Evolutionary conservation across 345 rosid genomes (phyloP).

Genomic region (Lepidium aucheri): DNA sequence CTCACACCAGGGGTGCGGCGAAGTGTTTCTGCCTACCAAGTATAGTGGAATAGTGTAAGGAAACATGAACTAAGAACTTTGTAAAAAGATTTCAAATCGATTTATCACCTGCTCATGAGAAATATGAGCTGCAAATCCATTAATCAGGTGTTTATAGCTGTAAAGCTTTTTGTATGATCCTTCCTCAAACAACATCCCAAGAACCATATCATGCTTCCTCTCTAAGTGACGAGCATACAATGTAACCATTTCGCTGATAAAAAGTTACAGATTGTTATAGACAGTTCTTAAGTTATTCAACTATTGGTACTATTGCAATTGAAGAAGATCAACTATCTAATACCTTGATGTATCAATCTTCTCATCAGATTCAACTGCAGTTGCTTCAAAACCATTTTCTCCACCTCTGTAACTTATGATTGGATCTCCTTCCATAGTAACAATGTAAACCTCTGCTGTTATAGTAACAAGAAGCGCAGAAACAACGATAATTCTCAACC

Average conservation of each 20-base stretch:
- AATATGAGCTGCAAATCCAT: slow-evolving; percentile 87
- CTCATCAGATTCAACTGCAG: slow-evolving; percentile 82
- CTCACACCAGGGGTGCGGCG: slow-evolving; percentile 70
- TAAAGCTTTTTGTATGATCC: slow-evolving; percentile 84
- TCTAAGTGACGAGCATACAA: slow-evolving; percentile 85
- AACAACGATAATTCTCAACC: slow-evolving; percentile 23
- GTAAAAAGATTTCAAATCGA: not conserved
- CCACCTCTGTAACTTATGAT: slow-evolving; percentile 81
- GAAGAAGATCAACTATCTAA: not conserved
- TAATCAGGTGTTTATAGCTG: slow-evolving; percentile 94
- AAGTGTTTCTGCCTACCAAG: slow-evolving; percentile 87
- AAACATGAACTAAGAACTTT: slow-evolving; percentile 5
- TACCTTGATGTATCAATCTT: slow-evolving; percentile 78
- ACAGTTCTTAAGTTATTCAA: not conserved
- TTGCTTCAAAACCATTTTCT: slow-evolving; percentile 80
- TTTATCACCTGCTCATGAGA: slow-evolving; percentile 79
- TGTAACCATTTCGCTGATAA: slow-evolving; percentile 63
- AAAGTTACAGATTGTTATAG: not conserved
- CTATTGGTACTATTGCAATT: not conserved
- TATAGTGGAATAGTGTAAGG: slow-evolving; percentile 36
- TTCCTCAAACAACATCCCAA: slow-evolving; percentile 66
- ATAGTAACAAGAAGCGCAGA: slow-evolving; percentile 31
- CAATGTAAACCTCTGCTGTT: slow-evolving; percentile 72
- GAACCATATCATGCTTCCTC: slow-evolving; percentile 86
- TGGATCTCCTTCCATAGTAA: slow-evolving; percentile 87